Percentiles rank a stretch among this genome's conserved stretches.
These are phyloP conservation scores for Pichia sp. DNA, from an alignment of 1,139 yeast species.

Conservation along the genomic window DNA sequence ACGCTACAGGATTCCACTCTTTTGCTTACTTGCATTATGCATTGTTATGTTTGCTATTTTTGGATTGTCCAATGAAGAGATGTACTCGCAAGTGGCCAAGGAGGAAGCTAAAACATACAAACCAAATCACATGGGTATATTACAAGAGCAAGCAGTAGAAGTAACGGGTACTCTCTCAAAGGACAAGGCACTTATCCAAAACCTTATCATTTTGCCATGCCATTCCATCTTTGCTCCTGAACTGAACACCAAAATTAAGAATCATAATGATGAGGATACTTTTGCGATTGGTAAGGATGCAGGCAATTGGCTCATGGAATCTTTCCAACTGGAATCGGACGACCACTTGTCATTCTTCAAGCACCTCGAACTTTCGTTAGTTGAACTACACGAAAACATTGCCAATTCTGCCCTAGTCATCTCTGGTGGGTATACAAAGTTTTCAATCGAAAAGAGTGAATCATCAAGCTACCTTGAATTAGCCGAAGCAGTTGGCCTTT, in stretches of 20 bases:
- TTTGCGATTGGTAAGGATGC: conserved; percentile 36
- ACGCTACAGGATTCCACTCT: conserved; percentile 6
- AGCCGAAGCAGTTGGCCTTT: conserved; percentile 10
- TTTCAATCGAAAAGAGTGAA: conserved; percentile 41
- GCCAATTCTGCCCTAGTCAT: conserved; percentile 41
- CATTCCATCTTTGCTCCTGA: conserved; percentile 21
- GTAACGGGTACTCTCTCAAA: background rate
- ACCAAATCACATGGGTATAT: background rate
- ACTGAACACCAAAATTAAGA: conserved; percentile 1
- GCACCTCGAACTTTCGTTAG: conserved; percentile 47
- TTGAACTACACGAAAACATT: conserved; percentile 30
- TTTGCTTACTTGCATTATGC: conserved; percentile 1
- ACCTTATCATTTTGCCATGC: conserved; percentile 24
- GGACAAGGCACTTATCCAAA: conserved; percentile 6
- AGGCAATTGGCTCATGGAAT: conserved; percentile 59
- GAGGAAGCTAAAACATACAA: background rate
- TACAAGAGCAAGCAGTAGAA: background rate
- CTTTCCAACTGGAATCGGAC: conserved; percentile 64
- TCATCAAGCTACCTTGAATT: conserved; percentile 46
- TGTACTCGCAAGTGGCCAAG: background rate
- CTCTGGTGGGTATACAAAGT: conserved; percentile 73
- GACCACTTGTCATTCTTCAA: conserved; percentile 65
- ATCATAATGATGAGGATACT: background rate
- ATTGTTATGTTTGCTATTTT: conserved; percentile 10
- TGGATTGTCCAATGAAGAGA: conserved; percentile 9